Evolutionary conservation across 805 yeast genomes (phyloP), one percentile per base, ranked within the genome.

Genomic region (Pichia nakasei): DNA sequence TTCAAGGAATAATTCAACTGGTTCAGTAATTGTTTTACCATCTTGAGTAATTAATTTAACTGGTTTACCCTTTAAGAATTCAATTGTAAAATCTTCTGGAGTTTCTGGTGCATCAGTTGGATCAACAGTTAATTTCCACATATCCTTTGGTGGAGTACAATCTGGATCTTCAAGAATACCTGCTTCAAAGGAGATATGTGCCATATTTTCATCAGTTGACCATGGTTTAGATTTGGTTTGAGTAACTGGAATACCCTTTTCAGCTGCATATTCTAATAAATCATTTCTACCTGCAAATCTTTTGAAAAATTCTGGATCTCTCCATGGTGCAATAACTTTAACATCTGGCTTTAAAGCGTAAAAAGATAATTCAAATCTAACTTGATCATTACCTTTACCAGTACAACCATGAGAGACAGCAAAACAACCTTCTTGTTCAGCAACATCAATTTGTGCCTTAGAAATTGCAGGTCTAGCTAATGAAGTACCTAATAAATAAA

Each of bases 371-470:
- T 93, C 99, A 65, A 93, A 93, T 70, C 99, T 84, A 53, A 93
- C 97, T 73, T 93, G 98, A 69, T 93, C 99, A 66, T 93, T 93
- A 72, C 99, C 99, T 74, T 93, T 93, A 72, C 99, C 99, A 55
- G 99, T 93, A 73, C 98, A 93, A 52, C 99, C 99, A 68, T 93
- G 99, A 39, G 96, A 80, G 40, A 93, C 98, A 43, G 97, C 97
- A 58, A 91, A 88, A 76, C 98, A 93, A 52, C 97, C 97, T 68
- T 93, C 94, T 59, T 85, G 77, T 71, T 88, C 94, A 50, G 99
- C 99, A 52, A 87, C 97, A 60, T 84, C 76, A 65, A 93, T 93
- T 72, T 93, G 98, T 41, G 98, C 98, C 70, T 89, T 82, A 45
- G 99, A 96, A 67, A 93, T 93, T 46, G 91, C 96, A 32, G 99